Evolutionary conservation across 2,329 filamentous ascomycete genomes (phyloP), one percentile per base, ranked within the genome.

Genomic region (Paraphaeosphaeria sporulosa): DNA sequence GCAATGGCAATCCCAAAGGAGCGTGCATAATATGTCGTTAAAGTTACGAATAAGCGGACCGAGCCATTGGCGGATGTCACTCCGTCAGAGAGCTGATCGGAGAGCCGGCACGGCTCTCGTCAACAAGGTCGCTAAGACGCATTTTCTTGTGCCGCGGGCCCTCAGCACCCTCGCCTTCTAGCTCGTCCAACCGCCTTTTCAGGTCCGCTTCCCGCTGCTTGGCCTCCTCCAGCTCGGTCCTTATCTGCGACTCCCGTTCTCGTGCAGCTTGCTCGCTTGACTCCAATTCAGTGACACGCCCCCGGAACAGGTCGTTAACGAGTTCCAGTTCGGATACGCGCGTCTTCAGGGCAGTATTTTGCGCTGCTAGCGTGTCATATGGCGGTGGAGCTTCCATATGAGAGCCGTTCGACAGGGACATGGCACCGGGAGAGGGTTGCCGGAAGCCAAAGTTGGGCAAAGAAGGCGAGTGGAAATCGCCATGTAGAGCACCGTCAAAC

Each of bases 301-400:
- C 89, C 48, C 82, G 81, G 76, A 90, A 91, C 21, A 91, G 79
- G 56, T 89, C 86, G 71, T 89, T 97, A 82, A 99, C 97, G 55
- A 99, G 87, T 76, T 99, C 95, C 25, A 99, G 85, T 78, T 99
- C 95, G 69, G 90, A 95, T 36, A 99, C 94, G 44, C 95, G 89
- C 0, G 95, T 99, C 81, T 96, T 96, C n/a, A 98, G 84, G 53
- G 89, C 90, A 5, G 91, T 91, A 76, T 96, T 97, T 63, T 90
- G 87, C 1, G 90, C 89, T 55, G 93, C 83, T 25, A 96, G 85
- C 62, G 91, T 89, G 73, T 97, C 92, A 76, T 92, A 93, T 3
- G 89, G 90, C 73, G 93, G 90, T 0, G 91, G 87, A 4, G 87
- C 83, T 60, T 94, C 91, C 58, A 89, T 82, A 64, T 88, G 85